These are phyloP conservation scores for Teratosphaeria zuluensis DNA, from an alignment of 2,329 filamentous ascomycete species.

Conservation along the genomic window DNA sequence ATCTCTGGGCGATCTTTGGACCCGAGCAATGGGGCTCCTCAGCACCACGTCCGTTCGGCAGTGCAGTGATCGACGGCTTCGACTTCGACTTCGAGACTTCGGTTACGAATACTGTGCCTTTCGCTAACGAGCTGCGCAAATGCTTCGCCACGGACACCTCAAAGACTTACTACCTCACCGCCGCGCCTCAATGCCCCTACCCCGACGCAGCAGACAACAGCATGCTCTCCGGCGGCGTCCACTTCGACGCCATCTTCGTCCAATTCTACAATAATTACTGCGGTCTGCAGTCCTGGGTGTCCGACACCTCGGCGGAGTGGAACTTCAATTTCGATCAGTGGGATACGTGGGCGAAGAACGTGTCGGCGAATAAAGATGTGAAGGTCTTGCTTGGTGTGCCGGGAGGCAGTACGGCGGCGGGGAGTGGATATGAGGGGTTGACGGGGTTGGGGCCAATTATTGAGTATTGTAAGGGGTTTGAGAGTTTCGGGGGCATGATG, in stretches of 20 bases:
- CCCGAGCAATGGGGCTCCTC: conserved; percentile 30
- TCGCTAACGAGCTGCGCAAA: conserved; percentile 25
- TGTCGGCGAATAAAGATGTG: conserved; percentile 15
- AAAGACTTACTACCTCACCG: conserved; percentile 35
- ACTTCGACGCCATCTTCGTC: conserved; percentile 35
- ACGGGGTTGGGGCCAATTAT: conserved; percentile 21
- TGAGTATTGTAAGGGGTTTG: conserved; percentile 20
- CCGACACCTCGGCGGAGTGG: conserved; percentile 41
- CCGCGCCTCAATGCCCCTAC: conserved; percentile 32
- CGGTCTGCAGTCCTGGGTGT: conserved; percentile 23
- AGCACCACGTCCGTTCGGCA: conserved; percentile 56
- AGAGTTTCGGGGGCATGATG: conserved; percentile 33
- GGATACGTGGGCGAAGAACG: conserved; percentile 34
- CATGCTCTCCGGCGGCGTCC: conserved; percentile 50
- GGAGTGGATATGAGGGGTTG: conserved; percentile 24
- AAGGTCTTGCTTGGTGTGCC: conserved; percentile 29
- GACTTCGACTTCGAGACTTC: conserved; percentile 64
- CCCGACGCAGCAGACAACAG: conserved; percentile 26
- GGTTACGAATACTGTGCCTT: conserved; percentile 50
- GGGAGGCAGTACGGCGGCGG: conserved; percentile 25
- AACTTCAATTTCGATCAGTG: conserved; percentile 32
- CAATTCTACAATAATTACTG: conserved; percentile 43
- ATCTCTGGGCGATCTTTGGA: conserved; percentile 64
- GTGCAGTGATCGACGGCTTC: conserved; percentile 60
- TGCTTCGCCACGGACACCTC: conserved; percentile 18